phyloP scores from a whole-genome alignment of 306 rosid species.

The Hippophae rhamnoides region DNA sequence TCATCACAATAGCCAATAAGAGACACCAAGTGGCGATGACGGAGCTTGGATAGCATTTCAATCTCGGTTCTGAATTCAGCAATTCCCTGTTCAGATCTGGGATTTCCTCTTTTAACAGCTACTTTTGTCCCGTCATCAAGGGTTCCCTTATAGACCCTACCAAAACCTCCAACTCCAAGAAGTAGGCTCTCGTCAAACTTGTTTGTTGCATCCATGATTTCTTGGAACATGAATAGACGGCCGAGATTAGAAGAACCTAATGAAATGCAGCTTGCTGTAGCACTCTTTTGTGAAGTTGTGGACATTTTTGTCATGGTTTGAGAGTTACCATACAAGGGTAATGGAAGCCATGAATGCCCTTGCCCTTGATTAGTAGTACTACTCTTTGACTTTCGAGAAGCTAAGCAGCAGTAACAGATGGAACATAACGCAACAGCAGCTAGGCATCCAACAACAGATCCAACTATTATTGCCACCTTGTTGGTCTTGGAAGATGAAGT shows the following conservation, averaged over 20 bases:
- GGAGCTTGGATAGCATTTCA: constrained; percentile 92
- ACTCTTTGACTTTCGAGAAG: constrained; percentile 32
- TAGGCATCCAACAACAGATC: constrained; percentile 38
- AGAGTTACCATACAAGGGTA: constrained; percentile 81
- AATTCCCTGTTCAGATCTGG: constrained; percentile 90
- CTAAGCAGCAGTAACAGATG: constrained; percentile 45
- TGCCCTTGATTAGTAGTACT: constrained; percentile 16
- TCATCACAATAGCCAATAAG: constrained; percentile 96
- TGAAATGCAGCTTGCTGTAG: constrained; percentile 82
- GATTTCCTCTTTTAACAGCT: constrained; percentile 90
- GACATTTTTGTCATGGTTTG: constrained; percentile 83
- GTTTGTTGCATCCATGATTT: constrained; percentile 74
- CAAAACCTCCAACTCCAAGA: constrained; percentile 96
- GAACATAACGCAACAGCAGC: constrained; percentile 37
- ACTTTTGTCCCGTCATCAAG: constrained; percentile 79
- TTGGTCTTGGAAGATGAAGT: constrained; percentile 35
- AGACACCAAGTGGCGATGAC: constrained; percentile 93
- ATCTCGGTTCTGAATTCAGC: constrained; percentile 94
- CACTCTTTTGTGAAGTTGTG: constrained; percentile 77
- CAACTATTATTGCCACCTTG: constrained; percentile 35
- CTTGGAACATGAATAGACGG: constrained; percentile 72
- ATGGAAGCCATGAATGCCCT: constrained; percentile 67
- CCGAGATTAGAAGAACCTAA: constrained; percentile 71
- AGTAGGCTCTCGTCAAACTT: constrained; percentile 77
- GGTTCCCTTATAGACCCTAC: constrained; percentile 80